These are phyloP conservation scores for Bidens hawaiensis DNA, from an alignment of 140 eudicot species.

Conservation along the genomic window DNA sequence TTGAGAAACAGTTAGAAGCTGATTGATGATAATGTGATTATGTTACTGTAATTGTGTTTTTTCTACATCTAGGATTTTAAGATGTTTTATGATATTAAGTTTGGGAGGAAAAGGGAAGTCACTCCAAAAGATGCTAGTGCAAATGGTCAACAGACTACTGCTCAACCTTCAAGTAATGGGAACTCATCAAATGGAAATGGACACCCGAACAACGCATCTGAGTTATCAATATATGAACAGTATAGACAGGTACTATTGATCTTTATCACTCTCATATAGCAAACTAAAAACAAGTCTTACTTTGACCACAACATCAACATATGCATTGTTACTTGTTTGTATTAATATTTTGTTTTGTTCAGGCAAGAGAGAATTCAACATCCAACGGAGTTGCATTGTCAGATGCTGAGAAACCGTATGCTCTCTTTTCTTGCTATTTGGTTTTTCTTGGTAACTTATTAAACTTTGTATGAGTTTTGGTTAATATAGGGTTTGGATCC, in stretches of 20 bases:
- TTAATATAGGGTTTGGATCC: not conserved
- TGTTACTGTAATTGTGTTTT: slow-evolving; percentile 26
- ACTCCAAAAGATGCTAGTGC: slow-evolving; percentile 29
- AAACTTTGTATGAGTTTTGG: not conserved
- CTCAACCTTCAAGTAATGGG: slow-evolving; percentile 35
- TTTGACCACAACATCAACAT: not conserved
- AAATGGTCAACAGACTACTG: slow-evolving; percentile 37
- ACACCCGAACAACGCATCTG: slow-evolving; percentile 34
- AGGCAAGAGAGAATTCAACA: slow-evolving; percentile 46
- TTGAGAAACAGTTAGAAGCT: not conserved
- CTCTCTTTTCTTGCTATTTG: slow-evolving; percentile 7
- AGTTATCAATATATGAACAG: slow-evolving; percentile 74
- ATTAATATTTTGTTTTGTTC: slow-evolving; percentile 13
- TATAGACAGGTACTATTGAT: slow-evolving; percentile 46
- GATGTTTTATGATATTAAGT: slow-evolving; percentile 95
- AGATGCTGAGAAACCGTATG: slow-evolving; percentile 63
- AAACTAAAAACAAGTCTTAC: not conserved
- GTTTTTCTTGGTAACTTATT: not conserved
- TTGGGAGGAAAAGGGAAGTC: slow-evolving; percentile 86
- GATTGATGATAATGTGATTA: slow-evolving; percentile 12
- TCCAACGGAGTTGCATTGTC: slow-evolving; percentile 38
- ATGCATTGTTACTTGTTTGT: slow-evolving; percentile 7
- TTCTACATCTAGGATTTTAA: slow-evolving; percentile 80
- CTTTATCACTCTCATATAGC: no score
- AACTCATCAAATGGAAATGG: slow-evolving; percentile 45